Evolutionary conservation across 768 basidiomycete species (phyloP).

Genomic region (Pisolithus albus): DNA sequence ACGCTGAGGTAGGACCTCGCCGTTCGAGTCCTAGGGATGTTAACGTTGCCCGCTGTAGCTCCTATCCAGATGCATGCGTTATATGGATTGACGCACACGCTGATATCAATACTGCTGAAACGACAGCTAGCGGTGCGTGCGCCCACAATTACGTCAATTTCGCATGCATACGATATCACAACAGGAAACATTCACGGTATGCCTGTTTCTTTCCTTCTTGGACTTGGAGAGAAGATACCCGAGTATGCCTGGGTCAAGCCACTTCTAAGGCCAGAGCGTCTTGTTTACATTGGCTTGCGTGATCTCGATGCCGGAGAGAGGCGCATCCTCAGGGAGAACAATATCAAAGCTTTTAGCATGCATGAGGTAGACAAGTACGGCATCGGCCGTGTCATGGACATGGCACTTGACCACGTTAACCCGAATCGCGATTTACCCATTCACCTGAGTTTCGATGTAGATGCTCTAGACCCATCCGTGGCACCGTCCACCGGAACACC

Average conservation of each 20-base stretch:
- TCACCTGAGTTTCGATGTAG: constrained; percentile 95
- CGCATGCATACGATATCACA: not conserved
- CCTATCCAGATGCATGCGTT: constrained; percentile 75
- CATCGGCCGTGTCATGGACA: constrained; percentile 90
- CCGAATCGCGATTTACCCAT: constrained; percentile 77
- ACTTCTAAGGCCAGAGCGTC: constrained; percentile 57
- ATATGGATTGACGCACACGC: constrained; percentile 98
- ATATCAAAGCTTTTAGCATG: constrained; percentile 87
- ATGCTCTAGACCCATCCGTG: constrained; percentile 88
- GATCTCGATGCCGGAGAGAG: constrained; percentile 90
- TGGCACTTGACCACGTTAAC: constrained; percentile 94
- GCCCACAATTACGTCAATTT: not conserved
- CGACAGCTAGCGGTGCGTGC: constrained; percentile 63
- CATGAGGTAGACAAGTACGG: constrained; percentile 85
- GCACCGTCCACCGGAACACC: constrained; percentile 96
- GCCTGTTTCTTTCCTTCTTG: constrained; percentile 90
- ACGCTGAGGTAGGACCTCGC: constrained; percentile 55
- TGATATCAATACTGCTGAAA: constrained; percentile 87
- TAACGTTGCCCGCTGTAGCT: constrained; percentile 32
- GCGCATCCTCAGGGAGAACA: constrained; percentile 69
- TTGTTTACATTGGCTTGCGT: constrained; percentile 97
- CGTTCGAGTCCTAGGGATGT: not conserved
- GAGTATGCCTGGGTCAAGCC: constrained; percentile 59
- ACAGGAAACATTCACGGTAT: constrained; percentile 95
- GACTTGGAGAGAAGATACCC: constrained; percentile 32